Evolutionary conservation across 2,329 filamentous ascomycete genomes (phyloP), one percentile per base, ranked within the genome.

Genomic region (Graphium sp.): DNA sequence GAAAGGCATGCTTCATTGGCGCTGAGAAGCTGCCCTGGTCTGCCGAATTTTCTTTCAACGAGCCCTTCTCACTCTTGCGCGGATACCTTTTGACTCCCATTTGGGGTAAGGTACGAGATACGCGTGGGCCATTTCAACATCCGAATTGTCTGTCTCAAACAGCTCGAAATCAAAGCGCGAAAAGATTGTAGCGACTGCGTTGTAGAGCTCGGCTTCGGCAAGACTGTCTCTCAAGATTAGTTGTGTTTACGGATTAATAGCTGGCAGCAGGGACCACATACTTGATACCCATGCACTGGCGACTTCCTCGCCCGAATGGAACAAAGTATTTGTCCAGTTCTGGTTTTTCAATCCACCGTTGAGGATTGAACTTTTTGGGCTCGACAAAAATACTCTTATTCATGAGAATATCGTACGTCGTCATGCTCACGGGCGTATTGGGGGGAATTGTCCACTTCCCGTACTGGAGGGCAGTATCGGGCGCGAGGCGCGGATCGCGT

Each of bases 381-480:
- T 35, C 26, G 0, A 41, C 39, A 29, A 38, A 48, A 2, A 45
- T 21, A 2, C 13, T 7, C 11, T 41, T 35, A 23, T 47, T 38
- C 14, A 31, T 40, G 22, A 42, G 39, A 24, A 46, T 32, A 13
- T 35, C 36, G 13, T 47, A 41, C 10, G 44, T 42, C 3, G 49
- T 48, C 48, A 54, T 53, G 16, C 49, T 42, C 4, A 59, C 43
- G 1, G 53, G 46, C 0, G 42, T 45, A 6, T 41, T 36, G 1
- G 35, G 29, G 6, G 46, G 50, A 14, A 55, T 49, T 2, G 37
- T 31, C 35, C 47, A 44, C 5, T 37, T 34, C 8, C 40, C 34
- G 27, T 46, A 51, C 2, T 42, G 31, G 6, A 52, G 28, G 13
- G 42, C 34, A 4, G 40, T 42, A 20, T 49, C 41, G 4, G 46